Evolutionary conservation across 768 basidiomycete species (phyloP), one percentile per base, ranked within the genome.

Genomic region (Pleurotus cornucopiae): DNA sequence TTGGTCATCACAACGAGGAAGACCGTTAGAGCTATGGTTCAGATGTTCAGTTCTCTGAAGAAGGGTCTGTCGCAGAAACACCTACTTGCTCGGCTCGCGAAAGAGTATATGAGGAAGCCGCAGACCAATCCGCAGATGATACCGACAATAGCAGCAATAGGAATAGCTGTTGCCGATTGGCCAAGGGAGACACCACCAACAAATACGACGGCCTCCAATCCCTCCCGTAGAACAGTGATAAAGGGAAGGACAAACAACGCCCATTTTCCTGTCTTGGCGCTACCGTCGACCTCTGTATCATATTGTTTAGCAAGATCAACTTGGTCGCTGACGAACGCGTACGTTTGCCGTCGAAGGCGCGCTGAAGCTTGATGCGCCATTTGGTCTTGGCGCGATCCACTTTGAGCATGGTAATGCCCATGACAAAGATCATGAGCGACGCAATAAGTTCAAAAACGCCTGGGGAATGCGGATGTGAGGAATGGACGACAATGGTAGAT

Each of bases 1-100:
- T 91, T 91, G 51, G 96, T 96, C 78, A 97, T 98, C 51, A 84
- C 76, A 63, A 98, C 73, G 54, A 99, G 80, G 86, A 98, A 98
- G 61, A 94, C 73, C 34, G 82, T 85, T 34, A 98, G 75, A 1
- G 92, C 89, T 83, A 57, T 39, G 16, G 43, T 5, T 16, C 25
- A 23, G 34, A 45, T 9, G 45, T 16, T 26, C 12, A 49, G n/a
- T 43, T n/a, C 39, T 23, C 20, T 26, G 23, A 13, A 11, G 13
- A 12, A 12, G 5, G 40, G 12, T 20, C 20, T 44, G 18, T 0
- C 39, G 18, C 54, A 30, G 38, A 13, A 21, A 16, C 2, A 70
- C 82, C 66, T 64, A 85, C 88, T 85, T 2, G 84, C 76, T 53
- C 88, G 82, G 58, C 82, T 86, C 16, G 89, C 89, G 58, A 92